Conservation (phyloP, 305 asterid genomes). For the Fraxinus platypoda region DNA sequence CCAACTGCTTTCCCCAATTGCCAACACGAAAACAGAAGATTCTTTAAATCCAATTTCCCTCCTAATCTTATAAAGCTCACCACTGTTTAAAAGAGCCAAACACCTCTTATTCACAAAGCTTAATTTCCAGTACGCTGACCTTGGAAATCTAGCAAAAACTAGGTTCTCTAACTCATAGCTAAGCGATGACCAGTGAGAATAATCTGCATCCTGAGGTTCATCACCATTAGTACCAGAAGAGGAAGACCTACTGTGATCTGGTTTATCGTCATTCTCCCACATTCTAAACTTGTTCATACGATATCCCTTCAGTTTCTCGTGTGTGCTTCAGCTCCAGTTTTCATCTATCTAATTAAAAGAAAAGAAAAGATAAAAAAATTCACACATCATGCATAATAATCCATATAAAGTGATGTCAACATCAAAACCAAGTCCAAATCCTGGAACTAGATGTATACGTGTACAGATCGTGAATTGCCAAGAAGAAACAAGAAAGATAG, state of each 20-base stretch:
- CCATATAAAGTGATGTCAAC: not conserved
- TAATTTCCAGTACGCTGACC: constrained; percentile 64
- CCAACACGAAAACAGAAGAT: constrained; percentile 64
- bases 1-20: constrained; percentile 65
- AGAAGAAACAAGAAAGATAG: not conserved
- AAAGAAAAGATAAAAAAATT: not conserved
- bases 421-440: not conserved
- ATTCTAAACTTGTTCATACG: constrained; percentile 26
- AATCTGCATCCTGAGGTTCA: constrained; percentile 89
- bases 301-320: constrained; percentile 17
- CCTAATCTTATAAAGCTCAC: constrained; percentile 59
- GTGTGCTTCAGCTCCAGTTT: not conserved
- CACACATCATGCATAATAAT: not conserved
- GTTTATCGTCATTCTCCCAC: constrained; percentile 9
- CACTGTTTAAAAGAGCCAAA: constrained; percentile 42
- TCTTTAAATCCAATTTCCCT: constrained; percentile 48
- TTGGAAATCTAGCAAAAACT: constrained; percentile 64
- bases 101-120: constrained; percentile 55
- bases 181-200: constrained; percentile 41
- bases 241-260: constrained; percentile 1
- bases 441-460: not conserved
- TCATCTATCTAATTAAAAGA: not conserved
- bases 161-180: constrained; percentile 56
- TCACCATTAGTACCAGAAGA: constrained; percentile 12
- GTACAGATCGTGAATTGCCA: not conserved